Evolutionary conservation across 139 green algal species (phyloP).

Genomic region (Chlorella sp.): DNA sequence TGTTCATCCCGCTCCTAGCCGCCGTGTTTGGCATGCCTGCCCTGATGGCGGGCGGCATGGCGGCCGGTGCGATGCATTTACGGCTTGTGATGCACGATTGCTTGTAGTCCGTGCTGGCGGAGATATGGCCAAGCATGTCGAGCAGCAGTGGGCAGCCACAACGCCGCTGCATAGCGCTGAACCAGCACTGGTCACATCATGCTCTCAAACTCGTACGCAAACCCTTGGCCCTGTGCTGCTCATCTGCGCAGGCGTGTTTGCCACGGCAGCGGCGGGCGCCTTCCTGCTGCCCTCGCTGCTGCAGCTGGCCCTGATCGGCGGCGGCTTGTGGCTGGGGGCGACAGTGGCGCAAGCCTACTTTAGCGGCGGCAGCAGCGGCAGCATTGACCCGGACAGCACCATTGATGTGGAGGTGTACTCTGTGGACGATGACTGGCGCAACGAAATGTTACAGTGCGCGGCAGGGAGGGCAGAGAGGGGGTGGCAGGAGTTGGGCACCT

Average conservation of each 20-base stretch:
- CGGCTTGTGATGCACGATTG: too few relatives aligned
- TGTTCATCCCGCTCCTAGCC: slow-evolving; percentile 2
- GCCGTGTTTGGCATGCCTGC: slow-evolving; percentile 6
- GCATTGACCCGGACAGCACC: not conserved
- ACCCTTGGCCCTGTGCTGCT: not conserved
- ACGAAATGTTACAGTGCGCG: slow-evolving; percentile 8
- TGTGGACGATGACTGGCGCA: slow-evolving; percentile 11
- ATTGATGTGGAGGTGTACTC: slow-evolving; percentile 32
- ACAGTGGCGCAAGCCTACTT: slow-evolving; percentile 10
- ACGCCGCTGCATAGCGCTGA: not conserved
- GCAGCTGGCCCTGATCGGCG: slow-evolving; percentile 26
- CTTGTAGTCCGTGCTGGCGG: too few relatives aligned
- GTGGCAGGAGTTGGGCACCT: too few relatives aligned
- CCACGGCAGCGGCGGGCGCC: not conserved
- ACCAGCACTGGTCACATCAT: not conserved
- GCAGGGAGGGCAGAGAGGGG: too few relatives aligned
- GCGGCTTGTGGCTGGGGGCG: slow-evolving; percentile 25
- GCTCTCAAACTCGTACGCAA: not conserved
- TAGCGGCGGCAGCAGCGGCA: not conserved
- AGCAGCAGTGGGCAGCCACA: not conserved
- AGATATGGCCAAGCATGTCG: too few relatives aligned
- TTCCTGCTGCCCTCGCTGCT: slow-evolving; percentile 28
- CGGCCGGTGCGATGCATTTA: not conserved
- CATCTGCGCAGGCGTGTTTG: slow-evolving; percentile 29
- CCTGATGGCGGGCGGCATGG: slow-evolving; percentile 6